Conservation (phyloP, 2,329 filamentous ascomycete species). For the Rhynchosporium agropyri region DNA sequence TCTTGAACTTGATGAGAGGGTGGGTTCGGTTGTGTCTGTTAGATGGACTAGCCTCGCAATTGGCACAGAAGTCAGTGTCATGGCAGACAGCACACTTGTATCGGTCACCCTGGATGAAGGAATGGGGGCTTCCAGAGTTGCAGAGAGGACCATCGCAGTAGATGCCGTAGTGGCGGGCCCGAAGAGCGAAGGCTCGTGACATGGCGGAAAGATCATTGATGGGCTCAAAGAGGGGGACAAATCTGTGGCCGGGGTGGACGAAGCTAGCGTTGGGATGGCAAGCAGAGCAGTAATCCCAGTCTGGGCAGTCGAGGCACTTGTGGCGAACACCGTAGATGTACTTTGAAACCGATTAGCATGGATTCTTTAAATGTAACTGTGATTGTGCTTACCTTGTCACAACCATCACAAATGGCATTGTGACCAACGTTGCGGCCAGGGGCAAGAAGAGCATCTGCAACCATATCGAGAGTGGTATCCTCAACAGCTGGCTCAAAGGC, state of each 20-base stretch:
- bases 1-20: slow-evolving; percentile 95
- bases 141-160: slow-evolving; percentile 95
- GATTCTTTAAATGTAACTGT: background rate
- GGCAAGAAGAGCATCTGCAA: slow-evolving; percentile 68
- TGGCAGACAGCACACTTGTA: slow-evolving; percentile 98
- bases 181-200: slow-evolving; percentile 46
- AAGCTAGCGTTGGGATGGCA: slow-evolving; percentile 70
- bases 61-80: slow-evolving; percentile 92
- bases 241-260: slow-evolving; percentile 82
- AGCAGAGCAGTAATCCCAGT: slow-evolving; percentile 90
- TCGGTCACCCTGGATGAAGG: slow-evolving; percentile 82
- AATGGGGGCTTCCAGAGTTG: slow-evolving; percentile 57
- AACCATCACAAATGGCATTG: slow-evolving; percentile 91
- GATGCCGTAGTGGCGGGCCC: slow-evolving; percentile 75
- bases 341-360: slow-evolving; percentile 41
- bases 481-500: slow-evolving; percentile 70
- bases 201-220: slow-evolving; percentile 49
- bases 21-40: slow-evolving; percentile 95
- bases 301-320: slow-evolving; percentile 96
- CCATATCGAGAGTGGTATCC: slow-evolving; percentile 60
- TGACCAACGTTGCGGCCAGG: slow-evolving; percentile 82
- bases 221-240: slow-evolving; percentile 82
- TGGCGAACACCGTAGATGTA: slow-evolving; percentile 86
- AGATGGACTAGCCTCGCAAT: slow-evolving; percentile 84
- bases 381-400: slow-evolving; percentile 59